Conservation (phyloP, 75 land plant species). For the Adiantum capillusveneris region DNA sequence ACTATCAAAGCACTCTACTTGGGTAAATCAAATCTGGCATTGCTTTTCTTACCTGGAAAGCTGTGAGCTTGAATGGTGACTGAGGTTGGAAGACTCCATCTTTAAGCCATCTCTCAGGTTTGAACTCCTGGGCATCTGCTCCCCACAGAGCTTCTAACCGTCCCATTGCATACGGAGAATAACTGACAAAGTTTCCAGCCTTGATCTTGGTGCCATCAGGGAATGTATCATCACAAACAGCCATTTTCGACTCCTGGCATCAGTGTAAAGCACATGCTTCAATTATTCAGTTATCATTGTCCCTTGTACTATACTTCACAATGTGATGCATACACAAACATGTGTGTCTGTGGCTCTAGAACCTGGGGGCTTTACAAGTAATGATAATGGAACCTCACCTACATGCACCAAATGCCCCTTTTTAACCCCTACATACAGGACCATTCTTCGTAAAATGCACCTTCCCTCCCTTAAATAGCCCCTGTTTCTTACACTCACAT, state of each 20-base stretch:
- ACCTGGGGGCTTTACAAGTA: too few relatives aligned
- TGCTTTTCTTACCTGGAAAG: conserved; percentile 38
- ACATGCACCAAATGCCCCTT: too few relatives aligned
- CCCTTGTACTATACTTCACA: too few relatives aligned
- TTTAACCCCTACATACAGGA: too few relatives aligned
- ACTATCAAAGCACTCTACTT: background rate
- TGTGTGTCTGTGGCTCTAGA: too few relatives aligned
- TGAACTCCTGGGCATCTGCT: conserved; percentile 30
- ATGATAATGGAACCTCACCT: too few relatives aligned
- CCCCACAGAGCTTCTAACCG: conserved; percentile 39
- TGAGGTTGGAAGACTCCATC: conserved; percentile 25
- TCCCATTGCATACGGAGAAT: conserved; percentile 38
- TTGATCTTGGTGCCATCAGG: conserved; percentile 37
- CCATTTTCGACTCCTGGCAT: conserved; percentile 4
- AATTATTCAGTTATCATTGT: too few relatives aligned
- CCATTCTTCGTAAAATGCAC: too few relatives aligned
- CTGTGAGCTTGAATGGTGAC: conserved; percentile 44
- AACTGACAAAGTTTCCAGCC: conserved; percentile 29
- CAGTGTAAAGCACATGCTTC: too few relatives aligned
- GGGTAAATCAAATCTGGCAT: background rate
- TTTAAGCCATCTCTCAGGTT: conserved; percentile 45
- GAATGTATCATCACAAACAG: conserved; percentile 21
- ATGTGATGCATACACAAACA: too few relatives aligned
- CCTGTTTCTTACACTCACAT: too few relatives aligned
- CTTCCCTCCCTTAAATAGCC: too few relatives aligned